These are phyloP conservation scores for Grigorovia humatica DNA, from an alignment of 805 yeast genomes.

Conservation along the genomic window DNA sequence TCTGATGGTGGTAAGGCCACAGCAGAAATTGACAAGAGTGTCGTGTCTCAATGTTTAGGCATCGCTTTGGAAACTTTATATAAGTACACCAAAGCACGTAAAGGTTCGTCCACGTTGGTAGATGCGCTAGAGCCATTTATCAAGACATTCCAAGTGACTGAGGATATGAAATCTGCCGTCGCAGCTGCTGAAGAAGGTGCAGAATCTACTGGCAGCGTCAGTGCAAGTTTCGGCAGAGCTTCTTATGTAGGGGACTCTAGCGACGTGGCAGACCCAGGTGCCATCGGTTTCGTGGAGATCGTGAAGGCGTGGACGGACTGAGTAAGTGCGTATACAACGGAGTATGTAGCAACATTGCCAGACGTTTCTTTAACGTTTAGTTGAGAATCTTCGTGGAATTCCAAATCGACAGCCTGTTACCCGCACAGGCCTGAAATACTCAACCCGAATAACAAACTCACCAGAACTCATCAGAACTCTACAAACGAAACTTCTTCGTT, in stretches of 20 bases:
- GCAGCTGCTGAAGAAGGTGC: constrained; percentile 69
- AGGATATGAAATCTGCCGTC: constrained; percentile 50
- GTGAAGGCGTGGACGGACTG: constrained; percentile 25
- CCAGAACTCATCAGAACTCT: not conserved
- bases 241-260: constrained; percentile 74
- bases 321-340: not conserved
- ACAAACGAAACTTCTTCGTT: no score
- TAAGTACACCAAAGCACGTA: constrained; percentile 80
- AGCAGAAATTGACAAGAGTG: constrained; percentile 24
- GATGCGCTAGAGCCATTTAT: constrained; percentile 88
- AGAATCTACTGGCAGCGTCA: constrained; percentile 57
- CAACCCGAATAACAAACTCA: no score
- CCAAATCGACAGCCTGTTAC: no score
- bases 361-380: no score
- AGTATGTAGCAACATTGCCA: not conserved
- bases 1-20: constrained; percentile 6
- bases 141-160: constrained; percentile 41
- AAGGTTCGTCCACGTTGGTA: constrained; percentile 80
- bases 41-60: constrained; percentile 39
- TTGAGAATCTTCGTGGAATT: no score
- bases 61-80: constrained; percentile 62
- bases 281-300: constrained; percentile 66
- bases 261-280: constrained; percentile 88
- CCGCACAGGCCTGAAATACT: no score
- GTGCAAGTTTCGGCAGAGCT: constrained; percentile 89